Conservation (phyloP, 345 rosid genomes). For the Melaleuca alternifolia region DNA sequence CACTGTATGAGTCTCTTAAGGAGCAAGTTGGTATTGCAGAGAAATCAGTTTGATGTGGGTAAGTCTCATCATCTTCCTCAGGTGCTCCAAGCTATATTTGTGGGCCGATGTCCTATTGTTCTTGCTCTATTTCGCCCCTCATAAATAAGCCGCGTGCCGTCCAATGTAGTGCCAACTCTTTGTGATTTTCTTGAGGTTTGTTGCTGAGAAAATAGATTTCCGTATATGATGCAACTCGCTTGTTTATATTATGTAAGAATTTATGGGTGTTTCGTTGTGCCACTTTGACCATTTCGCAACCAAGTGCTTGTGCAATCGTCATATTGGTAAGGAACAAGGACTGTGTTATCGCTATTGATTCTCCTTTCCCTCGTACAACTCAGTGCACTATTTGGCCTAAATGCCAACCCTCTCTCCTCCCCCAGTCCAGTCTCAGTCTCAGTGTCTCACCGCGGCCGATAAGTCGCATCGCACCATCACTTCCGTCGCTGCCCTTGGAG, state of each 20-base stretch:
- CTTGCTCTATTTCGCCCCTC: not conserved
- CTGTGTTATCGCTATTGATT: too few species aligned
- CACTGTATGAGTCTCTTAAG: not conserved
- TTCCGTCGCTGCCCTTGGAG: not conserved
- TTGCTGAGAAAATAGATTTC: not conserved
- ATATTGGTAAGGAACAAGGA: too few species aligned
- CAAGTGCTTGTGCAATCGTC: too few species aligned
- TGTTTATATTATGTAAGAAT: not conserved
- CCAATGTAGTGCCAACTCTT: not conserved
- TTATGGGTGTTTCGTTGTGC: not conserved
- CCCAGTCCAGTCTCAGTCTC: accelerated
- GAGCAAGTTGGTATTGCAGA: not conserved
- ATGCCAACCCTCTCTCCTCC: not conserved
- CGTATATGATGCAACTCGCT: not conserved
- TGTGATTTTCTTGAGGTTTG: not conserved
- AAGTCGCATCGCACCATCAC: not conserved
- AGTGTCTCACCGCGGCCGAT: not conserved
- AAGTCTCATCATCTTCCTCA: not conserved
- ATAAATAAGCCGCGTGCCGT: not conserved
- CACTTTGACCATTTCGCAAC: not conserved
- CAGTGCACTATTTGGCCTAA: too few species aligned
- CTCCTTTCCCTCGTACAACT: too few species aligned
- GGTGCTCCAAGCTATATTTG: not conserved
- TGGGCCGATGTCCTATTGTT: not conserved
- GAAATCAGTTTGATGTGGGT: not conserved